phyloP scores from a whole-genome alignment of 441 rosid genomes.

The Populus hybrid region DNA sequence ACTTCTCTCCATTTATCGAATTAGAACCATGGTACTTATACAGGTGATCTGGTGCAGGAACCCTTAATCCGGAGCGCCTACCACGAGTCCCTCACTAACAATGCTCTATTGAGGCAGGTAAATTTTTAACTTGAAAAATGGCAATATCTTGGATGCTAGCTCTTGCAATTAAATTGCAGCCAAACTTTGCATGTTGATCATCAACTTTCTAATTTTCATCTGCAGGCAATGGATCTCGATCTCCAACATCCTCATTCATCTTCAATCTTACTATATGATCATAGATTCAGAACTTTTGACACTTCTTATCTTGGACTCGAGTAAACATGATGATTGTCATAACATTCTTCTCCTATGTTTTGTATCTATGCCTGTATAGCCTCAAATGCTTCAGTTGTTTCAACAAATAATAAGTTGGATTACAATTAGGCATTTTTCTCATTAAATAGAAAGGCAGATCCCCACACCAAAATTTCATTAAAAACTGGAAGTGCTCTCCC shows the following conservation, averaged over 20 bases:
- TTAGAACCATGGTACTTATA: neutral
- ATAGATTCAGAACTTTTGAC: constrained; percentile 11
- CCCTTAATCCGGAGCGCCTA: neutral
- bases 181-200: neutral
- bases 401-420: no score
- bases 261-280: constrained; percentile 11
- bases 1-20: neutral
- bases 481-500: no score
- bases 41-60: neutral
- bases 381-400: neutral
- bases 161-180: neutral
- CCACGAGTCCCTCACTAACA: neutral
- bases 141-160: neutral
- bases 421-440: no score
- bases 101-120: neutral
- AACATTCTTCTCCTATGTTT: neutral
- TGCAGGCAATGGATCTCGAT: constrained; percentile 11
- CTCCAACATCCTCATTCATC: constrained; percentile 10
- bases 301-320: constrained; percentile 1
- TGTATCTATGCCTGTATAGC: neutral
- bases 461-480: no score
- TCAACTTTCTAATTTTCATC: constrained; percentile 3
- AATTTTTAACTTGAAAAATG: neutral
- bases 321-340: neutral
- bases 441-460: no score